Evolutionary conservation across 2,329 filamentous ascomycete species (phyloP).

Genomic region (Fusarium tupiense): DNA sequence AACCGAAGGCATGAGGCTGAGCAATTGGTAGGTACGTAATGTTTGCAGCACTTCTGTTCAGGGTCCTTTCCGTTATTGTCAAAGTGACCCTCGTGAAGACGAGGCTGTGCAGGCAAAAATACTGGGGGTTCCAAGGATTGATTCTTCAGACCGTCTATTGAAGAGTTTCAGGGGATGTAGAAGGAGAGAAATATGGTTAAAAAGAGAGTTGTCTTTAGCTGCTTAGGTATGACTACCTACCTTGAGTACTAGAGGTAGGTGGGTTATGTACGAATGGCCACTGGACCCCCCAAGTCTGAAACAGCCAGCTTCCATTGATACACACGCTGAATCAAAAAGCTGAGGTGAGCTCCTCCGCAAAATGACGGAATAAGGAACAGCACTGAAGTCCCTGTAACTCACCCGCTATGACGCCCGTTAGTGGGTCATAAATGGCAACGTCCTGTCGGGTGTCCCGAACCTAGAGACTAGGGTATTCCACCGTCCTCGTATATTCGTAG

Average conservation of each 20-base stretch:
- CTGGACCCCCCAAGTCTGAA: conserved; percentile 8
- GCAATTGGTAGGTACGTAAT: conserved; percentile 34
- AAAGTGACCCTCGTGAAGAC: conserved; percentile 29
- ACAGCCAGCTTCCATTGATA: conserved; percentile 7
- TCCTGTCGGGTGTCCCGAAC: background rate
- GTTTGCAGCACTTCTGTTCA: conserved; percentile 16
- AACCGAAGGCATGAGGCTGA: conserved; percentile 41
- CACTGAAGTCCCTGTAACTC: conserved; percentile 20
- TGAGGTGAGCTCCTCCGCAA: conserved; percentile 29
- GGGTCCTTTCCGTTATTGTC: conserved; percentile 19
- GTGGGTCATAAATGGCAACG: conserved; percentile 19
- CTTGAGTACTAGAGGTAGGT: background rate
- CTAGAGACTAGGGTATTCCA: background rate
- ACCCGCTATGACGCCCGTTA: conserved; percentile 28
- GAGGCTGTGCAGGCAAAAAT: conserved; percentile 40
- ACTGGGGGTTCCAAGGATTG: conserved; percentile 10
- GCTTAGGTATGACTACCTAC: background rate
- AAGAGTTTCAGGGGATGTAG: background rate
- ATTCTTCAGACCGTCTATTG: conserved; percentile 6
- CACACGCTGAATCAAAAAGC: conserved; percentile 9
- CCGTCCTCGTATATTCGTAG: background rate
- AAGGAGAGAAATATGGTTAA: background rate
- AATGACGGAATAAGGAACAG: conserved; percentile 23
- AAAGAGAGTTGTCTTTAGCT: background rate
- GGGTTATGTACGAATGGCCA: background rate